Base-by-base conservation (phyloP, 2,329 filamentous ascomycete species). In the Plectosphaerella plurivora region DNA sequence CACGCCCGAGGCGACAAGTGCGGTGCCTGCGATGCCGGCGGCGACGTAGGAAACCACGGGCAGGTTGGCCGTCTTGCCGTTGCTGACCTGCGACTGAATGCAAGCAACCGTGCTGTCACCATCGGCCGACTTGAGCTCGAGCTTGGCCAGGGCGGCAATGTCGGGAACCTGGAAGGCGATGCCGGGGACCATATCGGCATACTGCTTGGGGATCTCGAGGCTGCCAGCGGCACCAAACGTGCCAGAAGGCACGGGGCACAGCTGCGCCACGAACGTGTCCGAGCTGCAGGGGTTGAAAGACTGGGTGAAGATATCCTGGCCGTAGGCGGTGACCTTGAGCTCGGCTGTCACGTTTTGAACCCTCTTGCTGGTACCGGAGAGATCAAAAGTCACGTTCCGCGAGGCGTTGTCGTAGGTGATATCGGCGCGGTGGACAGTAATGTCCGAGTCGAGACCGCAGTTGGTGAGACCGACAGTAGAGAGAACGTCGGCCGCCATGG, bases 141-240 rank as follows among this genome's bases (percentile, higher is more conserved):
- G 74, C 45, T 86, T 94, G 35, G 92, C 94, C 62, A 87, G 73
- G 37, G 93, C 93, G 51, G 93, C 87, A 60, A 99, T 87, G 66
- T 99, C 92, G 48, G 94, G 94, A 33, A 99, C 78, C 55, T 83
- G 81, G 73, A 97, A 99, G 12, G 93, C 93, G 59, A 99, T 96
- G 3, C 83, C 74, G 1, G 94, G 94, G 41, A 99, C 93, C 70
- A 88, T 73, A 51, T 78, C 78, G 52, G 89, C 84, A 64, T 86
- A 93, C 55, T 84, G 64, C 0, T 80, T 70, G 15, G 91, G 88
- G 39, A 99, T 88, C 28, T 76, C 70, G 67, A 94, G 87, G 4
- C 72, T 73, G 46, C 91, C 93, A 44, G 74, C 72, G 8, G 93
- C 91, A 14, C 82, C 71, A 63, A 97, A 99, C 6, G 69, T 72